Evolutionary conservation across 2,329 filamentous ascomycete genomes (phyloP), one percentile per base, ranked within the genome.

Genomic region (Colletotrichum zoysiae): DNA sequence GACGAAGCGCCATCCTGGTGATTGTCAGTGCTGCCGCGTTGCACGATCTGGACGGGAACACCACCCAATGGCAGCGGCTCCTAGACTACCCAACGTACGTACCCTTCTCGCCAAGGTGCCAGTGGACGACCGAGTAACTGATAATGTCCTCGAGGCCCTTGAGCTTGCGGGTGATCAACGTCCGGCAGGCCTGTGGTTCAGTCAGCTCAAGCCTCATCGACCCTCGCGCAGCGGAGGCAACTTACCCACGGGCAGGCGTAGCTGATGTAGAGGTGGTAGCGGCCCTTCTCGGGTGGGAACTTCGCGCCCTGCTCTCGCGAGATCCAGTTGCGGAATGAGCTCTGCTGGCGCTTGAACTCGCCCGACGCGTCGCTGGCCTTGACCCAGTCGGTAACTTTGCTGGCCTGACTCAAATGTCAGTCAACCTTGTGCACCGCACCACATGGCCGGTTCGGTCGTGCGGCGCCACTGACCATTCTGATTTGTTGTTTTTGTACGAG

Each of bases 191-290:
- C 83, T 84, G 30, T 16, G 16, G 20, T 9, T 16, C n/a, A 23
- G 20, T 53, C 55, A 35, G 42, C 18, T 50, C 16, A 16, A 33
- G 38, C 14, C 9, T 53, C 14, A 16, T 14, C 60, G 23, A 12
- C 60, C 18, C 2, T 40, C n/a, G 46, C n/a, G 46, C 56, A 62
- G 61, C 51, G 38, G 55, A 59, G 38, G 26, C 20, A 30, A 77
- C 82, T 65, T 76, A 86, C 91, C 95, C 95, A 98, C 5, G 95
- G 95, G 82, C 95, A 98, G 8, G 95, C 95, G 82, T 97, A 97
- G 78, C 92, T 95, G 76, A 97, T 92, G 80, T 95, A 99, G 77
- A 99, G 90, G 83, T 99, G 96, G 81, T 99, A 99, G 67, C 96
- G 89, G 65, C 89, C 94, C 83, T 93, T 94, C 83, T 98, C 95